Conservation (phyloP, 805 yeast species). For the Monosporozyma yasuniensis region DNA sequence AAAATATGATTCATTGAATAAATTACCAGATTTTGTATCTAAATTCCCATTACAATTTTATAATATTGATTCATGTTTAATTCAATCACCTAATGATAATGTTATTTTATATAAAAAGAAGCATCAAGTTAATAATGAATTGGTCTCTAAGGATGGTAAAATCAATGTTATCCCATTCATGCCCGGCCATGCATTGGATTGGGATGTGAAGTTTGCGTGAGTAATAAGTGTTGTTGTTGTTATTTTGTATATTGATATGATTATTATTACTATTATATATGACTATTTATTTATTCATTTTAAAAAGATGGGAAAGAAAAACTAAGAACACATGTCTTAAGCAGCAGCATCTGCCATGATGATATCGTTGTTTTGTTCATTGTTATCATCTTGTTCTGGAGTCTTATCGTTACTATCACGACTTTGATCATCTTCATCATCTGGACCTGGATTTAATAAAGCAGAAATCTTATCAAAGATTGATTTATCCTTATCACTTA, state of each 20-base stretch:
- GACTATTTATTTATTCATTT: neutral
- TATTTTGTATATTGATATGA: neutral
- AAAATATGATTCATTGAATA: slow-evolving; percentile 49
- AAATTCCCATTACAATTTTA: slow-evolving; percentile 69
- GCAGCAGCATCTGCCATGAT: slow-evolving; percentile 5
- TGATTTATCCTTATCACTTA: slow-evolving; percentile 49
- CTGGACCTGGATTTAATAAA: slow-evolving; percentile 33
- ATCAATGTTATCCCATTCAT: slow-evolving; percentile 71
- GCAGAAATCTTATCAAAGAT: slow-evolving; percentile 43
- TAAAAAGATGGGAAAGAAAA: too few species aligned
- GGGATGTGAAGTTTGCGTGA: slow-evolving; percentile 56
- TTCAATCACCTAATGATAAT: slow-evolving; percentile 37
- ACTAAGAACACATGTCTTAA: neutral
- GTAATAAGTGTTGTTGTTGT: neutral
- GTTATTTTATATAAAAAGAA: slow-evolving; percentile 48
- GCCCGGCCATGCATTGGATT: slow-evolving; percentile 66
- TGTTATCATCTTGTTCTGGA: slow-evolving; percentile 9
- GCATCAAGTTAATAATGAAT: slow-evolving; percentile 48
- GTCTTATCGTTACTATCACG: slow-evolving; percentile 10
- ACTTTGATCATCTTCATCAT: slow-evolving; percentile 14
- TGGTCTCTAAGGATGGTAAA: slow-evolving; percentile 29
- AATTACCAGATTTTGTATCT: slow-evolving; percentile 65
- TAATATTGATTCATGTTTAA: slow-evolving; percentile 38
- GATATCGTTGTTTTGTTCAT: slow-evolving; percentile 1
- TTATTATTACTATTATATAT: neutral